Base-by-base conservation (phyloP, 2,329 filamentous ascomycete genomes). In the Penicillium paneum region DNA sequence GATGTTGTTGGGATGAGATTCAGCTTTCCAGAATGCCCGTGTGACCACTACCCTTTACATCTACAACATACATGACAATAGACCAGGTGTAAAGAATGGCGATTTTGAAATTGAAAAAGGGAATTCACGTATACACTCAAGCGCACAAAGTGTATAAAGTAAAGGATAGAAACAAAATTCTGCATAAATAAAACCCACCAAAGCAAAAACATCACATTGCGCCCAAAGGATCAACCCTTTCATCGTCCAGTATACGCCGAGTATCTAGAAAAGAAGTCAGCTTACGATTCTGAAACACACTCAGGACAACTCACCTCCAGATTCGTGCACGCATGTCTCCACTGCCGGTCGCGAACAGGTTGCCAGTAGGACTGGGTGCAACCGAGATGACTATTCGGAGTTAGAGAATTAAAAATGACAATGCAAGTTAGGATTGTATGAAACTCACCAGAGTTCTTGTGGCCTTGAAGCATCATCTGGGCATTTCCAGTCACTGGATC, bases 281-380 rank as follows among this genome's bases (percentile, higher is more conserved):
- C 49, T 49, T 48, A 52, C 11, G 13, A 32, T 26, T 24, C 31
- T 36, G 24, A 35, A 42, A 26, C 32, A 43, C 31, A 26, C 19
- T 39, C 45, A 39, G 26, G n/a, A 40, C 17, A 24, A 29, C 72
- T 64, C 66, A 97, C 66, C 89, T 91, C 94, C 94, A 99, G 77
- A 99, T 97, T 68, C 94, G 87, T 51, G 94, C 94, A 71, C 93
- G 89, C 90, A 96, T 96, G 72, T 99, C 94, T 67, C 94, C 94
- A 64, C 92, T 97, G 58, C 94, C 94, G 5, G 94, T 99, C 38
- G 94, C 94, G 71, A 99, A 99, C 70, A 91, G 87, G 60, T 86
- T 85, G 55, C 91, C 92, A 35, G 84, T 86, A 15, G 94, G 94
- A 74, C 91, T 96, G 21, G 94, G 94, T 1, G 94, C 93, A 49